These are phyloP conservation scores for Betula pendula DNA, from an alignment of 306 rosid genomes.

Conservation along the genomic window DNA sequence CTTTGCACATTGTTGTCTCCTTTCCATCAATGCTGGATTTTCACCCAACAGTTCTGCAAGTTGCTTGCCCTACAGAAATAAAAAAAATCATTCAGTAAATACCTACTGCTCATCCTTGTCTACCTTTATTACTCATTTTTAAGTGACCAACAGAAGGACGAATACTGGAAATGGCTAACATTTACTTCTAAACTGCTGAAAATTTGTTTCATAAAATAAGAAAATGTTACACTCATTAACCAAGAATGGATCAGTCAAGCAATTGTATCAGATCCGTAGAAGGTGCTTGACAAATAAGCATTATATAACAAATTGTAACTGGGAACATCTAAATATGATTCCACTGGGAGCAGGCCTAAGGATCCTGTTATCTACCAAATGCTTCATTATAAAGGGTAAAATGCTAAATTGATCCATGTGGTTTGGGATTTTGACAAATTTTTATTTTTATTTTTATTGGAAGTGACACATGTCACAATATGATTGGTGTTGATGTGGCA, in stretches of 20 bases:
- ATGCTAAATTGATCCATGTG: too few relatives aligned
- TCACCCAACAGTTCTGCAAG: conserved; percentile 45
- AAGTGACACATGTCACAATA: too few relatives aligned
- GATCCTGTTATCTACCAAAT: background rate
- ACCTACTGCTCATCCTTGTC: background rate
- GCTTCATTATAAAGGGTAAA: background rate
- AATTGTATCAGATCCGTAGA: too few relatives aligned
- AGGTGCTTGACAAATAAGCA: too few relatives aligned
- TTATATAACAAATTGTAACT: too few relatives aligned
- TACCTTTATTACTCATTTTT: too few relatives aligned
- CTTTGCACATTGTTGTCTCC: conserved; percentile 47
- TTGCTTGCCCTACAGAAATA: conserved; percentile 34
- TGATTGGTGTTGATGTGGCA: too few relatives aligned
- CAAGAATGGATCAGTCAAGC: background rate
- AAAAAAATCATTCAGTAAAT: conserved; percentile 7
- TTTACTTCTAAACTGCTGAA: background rate
- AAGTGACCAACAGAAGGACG: too few relatives aligned
- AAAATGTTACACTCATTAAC: background rate
- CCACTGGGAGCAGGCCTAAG: background rate
- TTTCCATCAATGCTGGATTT: conserved; percentile 42
- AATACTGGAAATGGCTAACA: background rate
- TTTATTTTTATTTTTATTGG: too few relatives aligned
- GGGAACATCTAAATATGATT: too few relatives aligned
- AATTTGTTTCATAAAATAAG: background rate
- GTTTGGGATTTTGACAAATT: too few relatives aligned